Evolutionary conservation across 176 grass and related monocot genomes (phyloP), one percentile per base, ranked within the genome.

Genomic region (Triticum dicoccoides): DNA sequence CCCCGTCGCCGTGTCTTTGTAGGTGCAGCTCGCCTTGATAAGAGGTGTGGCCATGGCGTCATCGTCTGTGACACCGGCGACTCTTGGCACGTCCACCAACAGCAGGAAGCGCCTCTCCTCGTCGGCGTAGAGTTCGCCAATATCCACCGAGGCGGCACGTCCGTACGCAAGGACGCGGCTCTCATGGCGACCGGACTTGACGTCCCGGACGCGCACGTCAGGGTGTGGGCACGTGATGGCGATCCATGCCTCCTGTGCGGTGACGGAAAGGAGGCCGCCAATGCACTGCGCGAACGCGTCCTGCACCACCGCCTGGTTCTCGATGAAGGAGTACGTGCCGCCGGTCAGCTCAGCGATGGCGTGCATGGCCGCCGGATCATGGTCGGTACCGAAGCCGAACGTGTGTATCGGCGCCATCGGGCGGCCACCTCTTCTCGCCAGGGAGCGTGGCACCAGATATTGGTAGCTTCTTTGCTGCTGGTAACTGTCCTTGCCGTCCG

Each of bases 251-350:
- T 89, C 92, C 81, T 90, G 93, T 54, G 85, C 82, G 15, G 87
- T 77, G 37, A 94, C 92, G 7, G 87, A 91, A 23, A 94, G 81
- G 71, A 94, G 87, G 3, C 92, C 92, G 5, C 89, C 89, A 32
- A 94, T 91, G 84, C 92, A 94, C 84, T 88, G 92, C 2, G 90
- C 92, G 85, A 94, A 94, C 4, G 89, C 87, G 66, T 92, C 90
- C 81, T 92, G 92, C 44, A 94, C 87, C n/a, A 49, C 79, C 38
- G 89, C 92, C 9, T 84, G 63, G 58, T 86, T 80, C 83, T 97
- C 95, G 41, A 97, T 85, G 76, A 95, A 97, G 9, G 95, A 97
- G 87, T 93, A 97, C 0, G 95, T 97, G 15, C 92, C 95, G 70
- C 87, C 69, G 17, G 95, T 90, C n/a, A 35, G 33, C 79, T 92